These are phyloP conservation scores for Boletus coccyginus DNA, from an alignment of 768 basidiomycete genomes.

Conservation along the genomic window DNA sequence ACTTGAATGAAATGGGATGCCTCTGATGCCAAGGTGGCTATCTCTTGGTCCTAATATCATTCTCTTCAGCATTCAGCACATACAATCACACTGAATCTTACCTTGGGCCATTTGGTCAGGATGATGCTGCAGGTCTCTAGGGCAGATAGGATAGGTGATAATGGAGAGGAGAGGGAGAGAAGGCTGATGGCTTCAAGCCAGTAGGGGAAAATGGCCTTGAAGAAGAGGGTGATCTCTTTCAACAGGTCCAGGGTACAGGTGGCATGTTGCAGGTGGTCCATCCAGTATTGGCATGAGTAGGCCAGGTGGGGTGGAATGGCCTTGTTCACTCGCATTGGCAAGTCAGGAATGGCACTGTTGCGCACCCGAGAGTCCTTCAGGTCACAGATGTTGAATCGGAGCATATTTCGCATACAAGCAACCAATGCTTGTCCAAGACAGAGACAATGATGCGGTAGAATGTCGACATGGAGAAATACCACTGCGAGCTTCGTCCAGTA, in stretches of 20 bases:
- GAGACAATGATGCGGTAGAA: neutral
- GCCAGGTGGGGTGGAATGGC: neutral
- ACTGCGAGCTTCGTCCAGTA: neutral
- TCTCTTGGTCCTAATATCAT: neutral
- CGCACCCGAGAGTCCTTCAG: too few relatives aligned
- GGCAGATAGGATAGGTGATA: neutral
- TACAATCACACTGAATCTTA: neutral
- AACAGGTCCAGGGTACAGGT: too few relatives aligned
- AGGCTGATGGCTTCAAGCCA: too few relatives aligned
- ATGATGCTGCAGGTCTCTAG: neutral
- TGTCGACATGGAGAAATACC: neutral
- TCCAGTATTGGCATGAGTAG: neutral
- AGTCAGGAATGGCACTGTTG: neutral
- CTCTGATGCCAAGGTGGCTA: constrained; percentile 1
- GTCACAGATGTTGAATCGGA: too few relatives aligned
- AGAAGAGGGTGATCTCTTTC: too few relatives aligned
- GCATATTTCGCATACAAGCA: too few relatives aligned
- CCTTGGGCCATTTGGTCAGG: constrained; percentile 4
- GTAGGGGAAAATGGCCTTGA: too few relatives aligned
- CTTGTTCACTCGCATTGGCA: neutral
- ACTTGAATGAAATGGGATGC: neutral
- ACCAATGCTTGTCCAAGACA: neutral
- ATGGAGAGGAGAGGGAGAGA: too few relatives aligned
- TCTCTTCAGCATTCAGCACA: too few relatives aligned
- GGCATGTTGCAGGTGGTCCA: neutral